Evolutionary conservation across 2,329 filamentous ascomycete species (phyloP).

Genomic region (Diaporthe amygdali): DNA sequence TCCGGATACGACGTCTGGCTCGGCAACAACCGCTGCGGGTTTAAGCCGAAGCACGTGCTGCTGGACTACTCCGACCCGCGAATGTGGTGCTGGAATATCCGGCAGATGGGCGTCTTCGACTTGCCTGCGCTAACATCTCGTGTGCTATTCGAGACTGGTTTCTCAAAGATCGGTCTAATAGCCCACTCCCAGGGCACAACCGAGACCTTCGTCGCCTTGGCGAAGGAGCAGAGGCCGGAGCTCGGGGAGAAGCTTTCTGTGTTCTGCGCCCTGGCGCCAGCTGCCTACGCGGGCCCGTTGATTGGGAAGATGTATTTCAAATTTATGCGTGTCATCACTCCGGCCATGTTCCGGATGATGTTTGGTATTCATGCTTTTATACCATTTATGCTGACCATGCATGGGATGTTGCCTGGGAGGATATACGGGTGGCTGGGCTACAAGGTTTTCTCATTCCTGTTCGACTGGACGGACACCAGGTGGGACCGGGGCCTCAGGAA

Average conservation of each 20-base stretch:
- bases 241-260: constrained; percentile 83
- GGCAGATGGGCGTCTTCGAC: constrained; percentile 91
- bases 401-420: constrained; percentile 64
- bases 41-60: constrained; percentile 75
- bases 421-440: constrained; percentile 87
- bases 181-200: constrained; percentile 93
- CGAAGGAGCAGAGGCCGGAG: constrained; percentile 87
- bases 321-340: constrained; percentile 84
- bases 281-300: constrained; percentile 85
- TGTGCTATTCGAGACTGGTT: constrained; percentile 82
- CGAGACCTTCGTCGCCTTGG: constrained; percentile 83
- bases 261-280: constrained; percentile 89
- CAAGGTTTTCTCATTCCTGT: constrained; percentile 86
- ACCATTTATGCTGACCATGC: constrained; percentile 89
- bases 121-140: constrained; percentile 80
- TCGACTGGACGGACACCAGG: constrained; percentile 82
- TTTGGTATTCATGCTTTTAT: constrained; percentile 96
- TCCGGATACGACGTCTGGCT: constrained; percentile 95
- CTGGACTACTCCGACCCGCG: constrained; percentile 78
- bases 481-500: constrained; percentile 83
- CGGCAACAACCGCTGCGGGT: constrained; percentile 91
- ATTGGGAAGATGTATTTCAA: constrained; percentile 90
- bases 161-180: constrained; percentile 80
- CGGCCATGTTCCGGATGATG: constrained; percentile 75
- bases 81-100: constrained; percentile 97